phyloP scores from a whole-genome alignment of 371 early-diverging fungal species.

The Mucor irregularis region DNA sequence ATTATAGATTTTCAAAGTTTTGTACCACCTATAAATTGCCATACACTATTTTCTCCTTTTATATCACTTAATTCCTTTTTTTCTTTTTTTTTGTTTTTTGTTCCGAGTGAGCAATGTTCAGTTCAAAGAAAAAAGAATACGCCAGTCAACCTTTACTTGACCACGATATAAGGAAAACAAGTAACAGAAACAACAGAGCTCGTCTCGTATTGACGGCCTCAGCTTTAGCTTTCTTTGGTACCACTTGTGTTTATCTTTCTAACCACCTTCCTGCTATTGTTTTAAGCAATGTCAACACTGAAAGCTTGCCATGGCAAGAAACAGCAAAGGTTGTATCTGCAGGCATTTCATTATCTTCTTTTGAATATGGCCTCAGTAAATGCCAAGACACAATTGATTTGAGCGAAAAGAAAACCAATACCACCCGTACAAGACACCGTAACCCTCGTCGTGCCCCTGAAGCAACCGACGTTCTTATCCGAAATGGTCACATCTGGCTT shows the following conservation, averaged over 20 bases:
- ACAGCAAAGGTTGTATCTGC: conserved; percentile 30
- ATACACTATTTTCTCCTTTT: too few species aligned
- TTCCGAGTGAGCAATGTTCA: too few species aligned
- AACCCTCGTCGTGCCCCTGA: conserved; percentile 43
- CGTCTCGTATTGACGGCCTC: conserved; percentile 13
- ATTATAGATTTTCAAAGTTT: too few species aligned
- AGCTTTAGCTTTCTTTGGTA: conserved; percentile 29
- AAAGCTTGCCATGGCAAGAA: neutral
- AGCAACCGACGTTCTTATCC: conserved; percentile 44
- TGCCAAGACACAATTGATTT: conserved; percentile 37
- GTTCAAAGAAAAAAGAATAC: neutral
- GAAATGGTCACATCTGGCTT: conserved; percentile 57
- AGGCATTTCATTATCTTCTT: conserved; percentile 50
- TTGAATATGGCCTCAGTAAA: conserved; percentile 42
- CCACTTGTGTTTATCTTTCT: conserved; percentile 29
- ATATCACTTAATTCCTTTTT: too few species aligned
- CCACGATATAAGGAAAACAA: neutral
- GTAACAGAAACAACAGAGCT: neutral
- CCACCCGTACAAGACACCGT: conserved; percentile 27
- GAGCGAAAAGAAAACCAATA: conserved; percentile 19
- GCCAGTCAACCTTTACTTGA: neutral
- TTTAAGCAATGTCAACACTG: neutral
- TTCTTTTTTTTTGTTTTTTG: too few species aligned
- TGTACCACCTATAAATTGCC: too few species aligned
- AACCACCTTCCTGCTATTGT: conserved; percentile 18